Evolutionary conservation across 345 rosid genomes (phyloP), one percentile per base, ranked within the genome.

Genomic region (Erodium maritimum): DNA sequence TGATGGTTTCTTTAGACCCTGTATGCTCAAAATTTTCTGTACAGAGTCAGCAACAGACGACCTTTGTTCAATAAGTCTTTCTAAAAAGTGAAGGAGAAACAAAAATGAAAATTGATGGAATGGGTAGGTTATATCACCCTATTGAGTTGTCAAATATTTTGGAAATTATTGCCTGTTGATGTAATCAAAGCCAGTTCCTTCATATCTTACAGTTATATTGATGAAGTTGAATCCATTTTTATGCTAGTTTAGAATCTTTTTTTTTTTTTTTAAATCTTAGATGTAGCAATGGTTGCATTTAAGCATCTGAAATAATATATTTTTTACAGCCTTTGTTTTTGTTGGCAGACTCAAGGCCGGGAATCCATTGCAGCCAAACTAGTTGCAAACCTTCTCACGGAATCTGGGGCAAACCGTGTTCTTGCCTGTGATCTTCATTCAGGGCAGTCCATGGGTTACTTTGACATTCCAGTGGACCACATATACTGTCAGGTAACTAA

Each of bases 391-490:
- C 80, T 91, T 68, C 81, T 91, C 19, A 91, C 98, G 0, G 84
- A 91, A 82, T 86, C 96, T 6, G 98, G 98, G 57, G 98, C 96
- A 54, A 87, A 88, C 66, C 95, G 95, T 73, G 98, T 91, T 63
- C 87, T 91, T 74, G 93, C 93, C 53, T 88, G 96, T 82, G 98
- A 91, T 79, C 98, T 91, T 71, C 98, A 91, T 67, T 91, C 98
- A 6, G 96, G 98, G 59, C 96, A 88, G 82, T 91, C 98, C 64
- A 91, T 91, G 88, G 98, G 96, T 10, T 91, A 91, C 73, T 91
- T 91, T 73, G 98, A 91, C 72, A 91, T 91, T 63, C 95, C 98
- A 5, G 93, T 88, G 50, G 98, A 91, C 75, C 96, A 91, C 70
- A 89, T 88, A 7, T 88, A 88, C 72, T 95, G 96, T 70, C 96